Evolutionary conservation across 2,329 filamentous ascomycete species (phyloP).

Genomic region (Nemania serpens): DNA sequence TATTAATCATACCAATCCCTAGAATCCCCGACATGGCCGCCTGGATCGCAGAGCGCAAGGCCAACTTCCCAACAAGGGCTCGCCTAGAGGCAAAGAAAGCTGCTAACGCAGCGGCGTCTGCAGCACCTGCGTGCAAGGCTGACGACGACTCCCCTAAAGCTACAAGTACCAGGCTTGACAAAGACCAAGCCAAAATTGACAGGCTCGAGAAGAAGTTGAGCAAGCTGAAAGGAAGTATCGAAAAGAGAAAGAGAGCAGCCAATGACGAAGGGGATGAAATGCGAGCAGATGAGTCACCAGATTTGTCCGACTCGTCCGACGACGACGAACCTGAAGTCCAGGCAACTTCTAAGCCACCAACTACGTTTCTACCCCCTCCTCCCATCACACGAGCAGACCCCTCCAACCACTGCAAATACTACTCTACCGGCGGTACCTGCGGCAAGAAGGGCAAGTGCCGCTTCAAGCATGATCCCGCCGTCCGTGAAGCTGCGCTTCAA

Average conservation of each 20-base stretch:
- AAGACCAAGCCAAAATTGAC: constrained; percentile 51
- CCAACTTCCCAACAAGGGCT: constrained; percentile 78
- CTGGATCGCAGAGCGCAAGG: constrained; percentile 81
- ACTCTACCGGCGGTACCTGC: constrained; percentile 69
- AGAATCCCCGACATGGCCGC: constrained; percentile 72
- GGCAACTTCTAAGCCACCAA: constrained; percentile 52
- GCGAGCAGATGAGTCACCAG: constrained; percentile 50
- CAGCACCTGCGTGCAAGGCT: constrained; percentile 63
- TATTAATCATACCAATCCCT: constrained; percentile 18
- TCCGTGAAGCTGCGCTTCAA: constrained; percentile 65
- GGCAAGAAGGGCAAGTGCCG: constrained; percentile 77
- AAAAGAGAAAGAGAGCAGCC: constrained; percentile 69
- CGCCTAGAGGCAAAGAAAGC: constrained; percentile 68
- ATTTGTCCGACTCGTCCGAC: constrained; percentile 55
- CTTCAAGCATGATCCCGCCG: constrained; percentile 69
- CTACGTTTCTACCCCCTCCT: constrained; percentile 49
- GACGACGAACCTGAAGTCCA: constrained; percentile 64
- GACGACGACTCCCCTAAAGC: constrained; percentile 46
- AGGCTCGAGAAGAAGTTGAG: constrained; percentile 67
- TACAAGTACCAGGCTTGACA: constrained; percentile 56
- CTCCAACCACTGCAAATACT: constrained; percentile 72
- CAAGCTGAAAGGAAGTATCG: constrained; percentile 70
- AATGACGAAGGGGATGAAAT: constrained; percentile 71
- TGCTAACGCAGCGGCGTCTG: constrained; percentile 39
- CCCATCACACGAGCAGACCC: constrained; percentile 61